Conservation (phyloP, 129 eudicot species). For the sunflower (Helianthus annuus) region DNA sequence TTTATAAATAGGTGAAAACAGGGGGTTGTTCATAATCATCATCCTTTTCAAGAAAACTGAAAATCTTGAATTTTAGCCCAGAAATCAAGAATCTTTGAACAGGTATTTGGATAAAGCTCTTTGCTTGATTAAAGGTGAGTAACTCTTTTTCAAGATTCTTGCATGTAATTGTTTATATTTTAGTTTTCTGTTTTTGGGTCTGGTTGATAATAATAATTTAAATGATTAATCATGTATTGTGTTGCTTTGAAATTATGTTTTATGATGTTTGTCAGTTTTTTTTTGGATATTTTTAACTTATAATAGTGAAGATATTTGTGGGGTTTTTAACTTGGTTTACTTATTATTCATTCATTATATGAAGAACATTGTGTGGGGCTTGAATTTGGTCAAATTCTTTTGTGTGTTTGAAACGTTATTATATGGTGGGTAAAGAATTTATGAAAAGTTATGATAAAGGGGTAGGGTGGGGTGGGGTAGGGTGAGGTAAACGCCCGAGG, state of each 20-base stretch:
- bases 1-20: constrained; percentile 25
- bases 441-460: too few relatives aligned
- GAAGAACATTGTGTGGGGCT: constrained; percentile 14
- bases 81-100: constrained; percentile 17
- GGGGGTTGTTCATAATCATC: constrained; percentile 26
- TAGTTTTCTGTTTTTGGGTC: too few relatives aligned
- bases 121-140: constrained; percentile 27
- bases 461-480: too few relatives aligned
- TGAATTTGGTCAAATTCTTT: constrained; percentile 11
- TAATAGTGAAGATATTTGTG: background rate
- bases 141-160: background rate
- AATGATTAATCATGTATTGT: background rate
- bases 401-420: background rate
- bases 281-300: background rate
- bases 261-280: background rate
- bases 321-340: background rate
- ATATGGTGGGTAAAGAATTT: too few relatives aligned
- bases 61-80: constrained; percentile 20
- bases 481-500: too few relatives aligned
- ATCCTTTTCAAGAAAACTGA: background rate
- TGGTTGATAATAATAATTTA: too few relatives aligned
- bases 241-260: background rate
- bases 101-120: constrained; percentile 21
- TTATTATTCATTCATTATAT: constrained; percentile 13
- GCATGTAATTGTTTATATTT: background rate